Percentiles rank a stretch among this genome's conserved stretches.
Conservation (phyloP, 768 basidiomycete species). For the Hortiboletus flavorubellus region DNA sequence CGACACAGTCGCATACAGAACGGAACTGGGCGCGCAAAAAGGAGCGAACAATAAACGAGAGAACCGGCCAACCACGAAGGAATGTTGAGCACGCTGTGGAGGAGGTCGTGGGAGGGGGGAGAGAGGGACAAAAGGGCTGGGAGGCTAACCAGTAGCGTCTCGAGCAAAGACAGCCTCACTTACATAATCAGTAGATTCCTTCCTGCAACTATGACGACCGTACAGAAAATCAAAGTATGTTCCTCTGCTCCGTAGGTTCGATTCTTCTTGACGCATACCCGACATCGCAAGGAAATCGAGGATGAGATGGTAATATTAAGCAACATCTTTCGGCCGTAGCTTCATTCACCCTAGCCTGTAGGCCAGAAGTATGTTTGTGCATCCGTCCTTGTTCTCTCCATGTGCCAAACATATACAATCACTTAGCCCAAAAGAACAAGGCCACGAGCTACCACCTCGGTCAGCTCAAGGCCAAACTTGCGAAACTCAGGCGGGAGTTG, state of each 20-base stretch:
- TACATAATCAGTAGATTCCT: slow-evolving; percentile 9
- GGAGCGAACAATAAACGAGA: slow-evolving; percentile 25
- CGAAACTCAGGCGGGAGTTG: slow-evolving; percentile 93
- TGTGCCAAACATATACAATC: slow-evolving; percentile 12
- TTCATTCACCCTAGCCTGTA: slow-evolving; percentile 36
- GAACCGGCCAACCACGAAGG: slow-evolving; percentile 10
- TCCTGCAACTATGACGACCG: slow-evolving; percentile 62
- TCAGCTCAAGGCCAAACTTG: slow-evolving; percentile 96
- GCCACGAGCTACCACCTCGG: slow-evolving; percentile 95
- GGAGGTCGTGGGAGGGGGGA: slow-evolving; percentile 19
- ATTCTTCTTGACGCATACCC: slow-evolving; percentile 8
- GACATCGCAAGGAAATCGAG: slow-evolving; percentile 72
- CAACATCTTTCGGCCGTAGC: slow-evolving; percentile 11
- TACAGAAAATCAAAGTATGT: slow-evolving; percentile 83
- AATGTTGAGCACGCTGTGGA: slow-evolving; percentile 7
- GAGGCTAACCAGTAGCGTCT: background rate
- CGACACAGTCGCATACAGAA: slow-evolving; percentile 37
- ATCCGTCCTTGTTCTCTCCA: slow-evolving; percentile 8
- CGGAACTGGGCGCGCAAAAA: slow-evolving; percentile 16
- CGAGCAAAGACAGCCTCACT: background rate
- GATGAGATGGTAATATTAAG: slow-evolving; percentile 83
- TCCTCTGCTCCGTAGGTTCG: slow-evolving; percentile 17
- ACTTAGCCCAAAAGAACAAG: slow-evolving; percentile 91
- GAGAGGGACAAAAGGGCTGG: slow-evolving; percentile 11
- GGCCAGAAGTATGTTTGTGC: slow-evolving; percentile 68